Evolutionary conservation across 345 rosid genomes (phyloP), one percentile per base, ranked within the genome.

Genomic region (Ceriops zippeliana): DNA sequence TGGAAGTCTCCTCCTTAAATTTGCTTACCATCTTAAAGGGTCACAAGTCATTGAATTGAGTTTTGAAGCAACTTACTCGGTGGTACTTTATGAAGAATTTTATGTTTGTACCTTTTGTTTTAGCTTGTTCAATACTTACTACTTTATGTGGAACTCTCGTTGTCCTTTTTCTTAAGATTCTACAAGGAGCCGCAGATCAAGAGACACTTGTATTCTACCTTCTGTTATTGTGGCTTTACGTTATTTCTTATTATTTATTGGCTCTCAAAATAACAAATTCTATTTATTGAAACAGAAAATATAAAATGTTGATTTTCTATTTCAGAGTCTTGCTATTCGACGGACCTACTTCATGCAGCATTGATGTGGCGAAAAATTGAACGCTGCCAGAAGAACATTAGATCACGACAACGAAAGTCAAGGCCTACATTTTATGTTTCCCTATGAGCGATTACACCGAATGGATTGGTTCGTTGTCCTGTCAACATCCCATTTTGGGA

Each of bases 151-250:
- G 9, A 60, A 27, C 51, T 56, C 19, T 66, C 37, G 28, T 52
- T 5, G 21, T 52, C 46, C 47, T 47, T 70, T 52, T 38, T 63
- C 8, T 58, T 0, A 78, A 95, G 99, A 98, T 69, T 96, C 91
- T 30, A 96, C 92, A 58, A 85, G 79, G 80, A 87, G 98, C 79
- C 80, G 79, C 64, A 83, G 89, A 28, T 96, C 96, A 62, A 86
- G 99, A 65, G 98, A 96, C 86, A 96, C 93, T 7, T 83, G 84
- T 59, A 92, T 96, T 76, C 90, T 96, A 56, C 83, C 98, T 0
- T 97, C 96, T 21, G 99, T 92, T 1, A 92, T 92, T 19, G 96
- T 96, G 49, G 98, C 86, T 71, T 92, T 80, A 92, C 92, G 52
- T 78, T 96, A 82, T 90, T 96, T 80, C 87, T 88, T 71, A 85